Base-by-base conservation (phyloP, 106 monocot genomes). In the Dendrobium nobile region DNA sequence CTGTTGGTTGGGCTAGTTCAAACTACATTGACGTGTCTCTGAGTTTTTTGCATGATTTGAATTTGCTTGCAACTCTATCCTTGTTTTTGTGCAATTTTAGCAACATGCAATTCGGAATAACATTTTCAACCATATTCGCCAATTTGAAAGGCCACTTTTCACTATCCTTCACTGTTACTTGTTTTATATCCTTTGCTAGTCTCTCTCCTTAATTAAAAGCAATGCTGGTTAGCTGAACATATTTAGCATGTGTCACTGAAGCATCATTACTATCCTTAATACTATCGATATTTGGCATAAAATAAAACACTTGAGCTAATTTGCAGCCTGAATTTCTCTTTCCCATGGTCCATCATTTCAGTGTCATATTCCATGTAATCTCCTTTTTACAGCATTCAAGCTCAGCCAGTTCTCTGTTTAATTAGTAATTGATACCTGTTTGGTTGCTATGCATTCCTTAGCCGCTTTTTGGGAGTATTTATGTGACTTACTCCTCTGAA, bases 401-500 rank as follows among this genome's bases (percentile, higher is more conserved):
- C n/a, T 68, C 68, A 19, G n/a, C 8, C 20, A 2, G 28, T 11
- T 61, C 17, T 68, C 9, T 68, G 33, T 68, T 68, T 31, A 20
- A 68, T 28, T 68, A 68, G 31, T 31, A 68, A 28, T 68, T 68
- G 61, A 31, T 68, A 31, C 10, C 31, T 31, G 68, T 31, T 68
- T 68, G 68, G 31, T 68, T 68, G 68, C 33, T 68, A 68, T 61
- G n/a, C 61, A n/a, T 68, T 68, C 31, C 31, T 13, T 61, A 31
- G 31, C 7, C 31, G 28, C 1, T 68, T 68, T 68, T 68, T 3
- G n/a, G n/a, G 26, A 31, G 2, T 68, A 68, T 26, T 31, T 68
- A 31, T 68, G 22, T 22, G 31, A 68, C 28, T 28, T 31, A 31
- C 13, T 28, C 68, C 31, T 31, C 17, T 68, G 31, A 68, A 33